A percentile compares a stretch with the other conserved stretches of the same genome.
Evolutionary conservation across 2,329 filamentous ascomycete species (phyloP).

Genomic region (Verticillium nonalfalfae): DNA sequence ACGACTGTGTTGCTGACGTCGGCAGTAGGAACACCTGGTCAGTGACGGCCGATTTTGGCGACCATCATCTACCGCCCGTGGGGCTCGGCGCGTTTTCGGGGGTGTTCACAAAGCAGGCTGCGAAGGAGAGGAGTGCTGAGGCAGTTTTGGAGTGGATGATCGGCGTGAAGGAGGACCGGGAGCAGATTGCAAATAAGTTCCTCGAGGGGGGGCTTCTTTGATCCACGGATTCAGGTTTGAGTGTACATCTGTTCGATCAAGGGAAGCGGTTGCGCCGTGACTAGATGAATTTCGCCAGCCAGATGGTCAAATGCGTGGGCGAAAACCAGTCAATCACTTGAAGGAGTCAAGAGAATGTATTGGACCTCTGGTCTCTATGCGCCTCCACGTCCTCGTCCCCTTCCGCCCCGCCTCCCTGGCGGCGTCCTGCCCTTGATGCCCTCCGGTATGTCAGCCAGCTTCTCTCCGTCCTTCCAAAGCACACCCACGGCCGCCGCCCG

Average conservation of each 20-base stretch:
- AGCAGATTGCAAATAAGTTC: not conserved
- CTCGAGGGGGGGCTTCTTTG: not conserved
- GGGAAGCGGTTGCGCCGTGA: no score
- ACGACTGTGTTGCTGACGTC: conserved; percentile 18
- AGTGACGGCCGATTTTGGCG: conserved; percentile 27
- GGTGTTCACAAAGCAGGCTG: conserved; percentile 24
- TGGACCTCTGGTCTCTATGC: not conserved
- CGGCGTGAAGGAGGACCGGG: not conserved
- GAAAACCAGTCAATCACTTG: no score
- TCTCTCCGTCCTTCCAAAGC: conserved; percentile 65
- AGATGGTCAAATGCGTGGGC: no score
- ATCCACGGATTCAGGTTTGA: no score
- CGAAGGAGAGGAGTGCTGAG: conserved; percentile 32
- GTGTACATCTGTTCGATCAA: no score
- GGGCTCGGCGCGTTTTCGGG: conserved; percentile 24
- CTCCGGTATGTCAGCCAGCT: conserved; percentile 60
- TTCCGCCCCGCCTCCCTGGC: conserved; percentile 32
- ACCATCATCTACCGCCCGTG: conserved; percentile 20
- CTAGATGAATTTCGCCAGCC: no score
- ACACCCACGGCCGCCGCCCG: conserved; percentile 53
- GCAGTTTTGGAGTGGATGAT: conserved; percentile 29
- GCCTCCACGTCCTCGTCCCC: conserved; percentile 8
- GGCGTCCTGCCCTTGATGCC: conserved; percentile 43
- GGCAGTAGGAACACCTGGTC: conserved; percentile 21
- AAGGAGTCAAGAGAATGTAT: not conserved